Base-by-base conservation (phyloP, 257 asterid species). In the Gentiana straminea region DNA sequence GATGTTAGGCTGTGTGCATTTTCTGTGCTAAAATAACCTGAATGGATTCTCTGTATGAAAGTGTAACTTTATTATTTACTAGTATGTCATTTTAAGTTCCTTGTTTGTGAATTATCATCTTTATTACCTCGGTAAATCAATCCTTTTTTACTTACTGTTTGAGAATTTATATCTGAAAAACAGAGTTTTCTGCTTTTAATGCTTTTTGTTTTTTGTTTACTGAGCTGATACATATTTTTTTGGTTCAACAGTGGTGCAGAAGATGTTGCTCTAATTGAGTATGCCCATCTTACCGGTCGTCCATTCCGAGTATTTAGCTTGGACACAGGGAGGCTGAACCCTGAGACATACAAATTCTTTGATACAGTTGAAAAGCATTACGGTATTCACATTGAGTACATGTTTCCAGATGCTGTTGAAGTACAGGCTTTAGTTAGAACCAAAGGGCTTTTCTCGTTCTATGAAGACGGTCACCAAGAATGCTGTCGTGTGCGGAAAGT, bases 401-500 rank as follows among this genome's bases (percentile, higher is more conserved):
- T 79, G 91, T 89, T 89, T 60, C 94, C 95, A 3, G 97, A 89
- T 59, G 74, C 95, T 33, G 75, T 64, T 3, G 95, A 89, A 75
- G 97, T 89, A 51, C 86, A 89, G 77, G 81, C 79, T 51, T 55
- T 89, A 49, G 97, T 89, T 35, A 76, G 94, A 66, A 77, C 45
- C 76, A 89, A 89, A 69, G 97, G 95, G 34, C 95, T 85, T 0
- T 89, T 85, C 77, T 89, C 95, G 24, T 89, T 89, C 73, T 89
- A 89, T 7, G 86, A 83, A 49, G 97, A 89, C 35, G 97, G 95
- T 9, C 97, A 89, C 76, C 95, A 89, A 54, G 97, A 89, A 65
- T 89, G 95, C 71, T 89, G 97, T 79, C 82, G 95, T 11, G 92
- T 86, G 33, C 71, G 97, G 64, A 89, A 89, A 70, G 97, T 89